These are phyloP conservation scores for Crataegus laevigata DNA, from an alignment of 306 rosid genomes.

Conservation along the genomic window DNA sequence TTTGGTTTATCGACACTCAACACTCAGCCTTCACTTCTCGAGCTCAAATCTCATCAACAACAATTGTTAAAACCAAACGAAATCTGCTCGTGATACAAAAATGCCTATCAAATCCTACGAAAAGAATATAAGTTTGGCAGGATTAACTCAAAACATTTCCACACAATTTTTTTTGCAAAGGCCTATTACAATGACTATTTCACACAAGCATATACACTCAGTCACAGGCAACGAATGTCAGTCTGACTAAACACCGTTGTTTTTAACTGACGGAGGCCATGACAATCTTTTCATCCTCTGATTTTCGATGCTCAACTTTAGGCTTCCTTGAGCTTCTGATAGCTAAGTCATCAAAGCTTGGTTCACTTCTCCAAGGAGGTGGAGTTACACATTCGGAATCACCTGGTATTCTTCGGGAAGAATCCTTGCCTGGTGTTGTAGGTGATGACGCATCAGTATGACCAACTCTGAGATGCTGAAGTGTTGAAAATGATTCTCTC, in stretches of 20 bases:
- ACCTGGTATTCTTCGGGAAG: conserved; percentile 43
- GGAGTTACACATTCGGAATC: conserved; percentile 58
- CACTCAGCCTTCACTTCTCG: too few relatives aligned
- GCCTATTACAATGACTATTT: conserved; percentile 1
- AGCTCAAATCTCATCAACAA: too few relatives aligned
- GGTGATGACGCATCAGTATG: conserved; percentile 37
- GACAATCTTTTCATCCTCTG: conserved; percentile 42
- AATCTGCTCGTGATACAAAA: not conserved
- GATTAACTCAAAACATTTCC: not conserved
- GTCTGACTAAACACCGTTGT: conserved; percentile 29
- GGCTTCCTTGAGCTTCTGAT: conserved; percentile 41
- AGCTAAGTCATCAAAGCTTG: conserved; percentile 53
- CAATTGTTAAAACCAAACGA: not conserved
- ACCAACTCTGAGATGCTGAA: conserved; percentile 78
- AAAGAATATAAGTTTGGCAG: not conserved
- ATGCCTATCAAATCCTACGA: not conserved
- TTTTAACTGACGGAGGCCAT: conserved; percentile 46
- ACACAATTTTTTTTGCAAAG: not conserved
- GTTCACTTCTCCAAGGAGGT: conserved; percentile 60
- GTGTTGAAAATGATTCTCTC: conserved; percentile 89
- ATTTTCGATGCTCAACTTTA: conserved; percentile 30
- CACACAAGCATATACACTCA: conserved; percentile 13
- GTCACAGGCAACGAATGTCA: not conserved
- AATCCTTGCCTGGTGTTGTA: conserved; percentile 49
- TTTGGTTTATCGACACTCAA: too few relatives aligned